Conservation (phyloP, 495 filamentous ascomycete species). For the Tuber brumale region DNA sequence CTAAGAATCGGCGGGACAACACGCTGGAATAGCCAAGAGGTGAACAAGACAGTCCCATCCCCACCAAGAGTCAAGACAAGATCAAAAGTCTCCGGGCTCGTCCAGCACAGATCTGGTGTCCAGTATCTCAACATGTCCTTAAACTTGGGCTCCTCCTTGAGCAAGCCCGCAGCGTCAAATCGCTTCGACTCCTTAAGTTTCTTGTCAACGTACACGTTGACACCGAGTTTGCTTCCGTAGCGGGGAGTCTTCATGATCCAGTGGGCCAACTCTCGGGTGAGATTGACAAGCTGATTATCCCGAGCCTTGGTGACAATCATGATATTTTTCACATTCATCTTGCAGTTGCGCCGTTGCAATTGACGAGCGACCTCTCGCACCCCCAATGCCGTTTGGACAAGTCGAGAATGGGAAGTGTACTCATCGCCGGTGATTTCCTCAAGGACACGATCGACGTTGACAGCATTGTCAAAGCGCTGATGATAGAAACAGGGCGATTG, state of each 20-base stretch:
- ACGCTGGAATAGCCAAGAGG: constrained; percentile 95
- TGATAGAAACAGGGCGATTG: constrained; percentile 97
- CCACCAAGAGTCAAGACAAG: constrained; percentile 92
- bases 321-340: constrained; percentile 70
- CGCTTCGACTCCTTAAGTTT: constrained; percentile 60
- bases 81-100: constrained; percentile 80
- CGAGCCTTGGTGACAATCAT: constrained; percentile 86
- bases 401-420: constrained; percentile 79
- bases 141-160: constrained; percentile 53
- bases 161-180: constrained; percentile 62
- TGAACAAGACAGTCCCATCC: constrained; percentile 91
- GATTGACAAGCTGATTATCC: constrained; percentile 69
- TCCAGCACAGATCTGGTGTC: constrained; percentile 67
- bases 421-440: constrained; percentile 90
- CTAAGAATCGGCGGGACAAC: constrained; percentile 89
- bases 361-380: constrained; percentile 94
- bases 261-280: constrained; percentile 67
- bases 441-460: constrained; percentile 88
- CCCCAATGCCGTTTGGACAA: constrained; percentile 89
- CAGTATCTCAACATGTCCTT: constrained; percentile 67
- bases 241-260: constrained; percentile 82
- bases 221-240: constrained; percentile 49
- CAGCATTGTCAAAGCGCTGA: constrained; percentile 87
- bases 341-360: constrained; percentile 60
- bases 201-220: constrained; percentile 75